These are phyloP conservation scores for Leccinum longicurvipes DNA, from an alignment of 768 basidiomycete genomes.

Conservation along the genomic window DNA sequence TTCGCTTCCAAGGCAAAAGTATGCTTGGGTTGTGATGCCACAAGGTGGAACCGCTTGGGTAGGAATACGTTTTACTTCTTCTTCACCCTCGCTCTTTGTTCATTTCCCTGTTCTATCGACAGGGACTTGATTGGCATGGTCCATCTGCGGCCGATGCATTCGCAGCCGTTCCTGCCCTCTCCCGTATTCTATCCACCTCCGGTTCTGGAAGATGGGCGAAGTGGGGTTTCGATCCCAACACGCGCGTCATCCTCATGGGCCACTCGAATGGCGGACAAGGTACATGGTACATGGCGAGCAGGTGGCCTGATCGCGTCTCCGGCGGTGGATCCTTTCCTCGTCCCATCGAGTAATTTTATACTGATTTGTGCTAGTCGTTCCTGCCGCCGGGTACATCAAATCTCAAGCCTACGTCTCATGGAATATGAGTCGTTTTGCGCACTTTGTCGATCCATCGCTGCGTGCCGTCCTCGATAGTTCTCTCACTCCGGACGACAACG, in stretches of 20 bases:
- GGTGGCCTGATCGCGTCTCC: constrained; percentile 73
- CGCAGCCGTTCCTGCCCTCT: constrained; percentile 55
- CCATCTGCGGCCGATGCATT: constrained; percentile 73
- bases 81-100: neutral
- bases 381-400: constrained; percentile 82
- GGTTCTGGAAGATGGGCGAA: constrained; percentile 34
- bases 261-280: constrained; percentile 96
- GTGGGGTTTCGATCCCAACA: constrained; percentile 38
- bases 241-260: constrained; percentile 67
- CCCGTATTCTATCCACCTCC: constrained; percentile 38
- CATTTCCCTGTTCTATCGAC: neutral
- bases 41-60: constrained; percentile 87
- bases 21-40: constrained; percentile 78
- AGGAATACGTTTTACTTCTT: constrained; percentile 8
- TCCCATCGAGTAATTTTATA: neutral
- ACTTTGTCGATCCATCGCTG: constrained; percentile 74
- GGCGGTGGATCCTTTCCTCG: constrained; percentile 42
- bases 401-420: constrained; percentile 83
- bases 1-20: constrained; percentile 53
- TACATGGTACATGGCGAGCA: constrained; percentile 72
- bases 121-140: constrained; percentile 95
- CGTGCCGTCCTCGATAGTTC: constrained; percentile 71
- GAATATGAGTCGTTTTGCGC: constrained; percentile 65
- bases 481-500: constrained; percentile 83
- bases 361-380: constrained; percentile 45